Evolutionary conservation across 2,329 filamentous ascomycete species (phyloP).

Genomic region (Podosphaera leucotricha): DNA sequence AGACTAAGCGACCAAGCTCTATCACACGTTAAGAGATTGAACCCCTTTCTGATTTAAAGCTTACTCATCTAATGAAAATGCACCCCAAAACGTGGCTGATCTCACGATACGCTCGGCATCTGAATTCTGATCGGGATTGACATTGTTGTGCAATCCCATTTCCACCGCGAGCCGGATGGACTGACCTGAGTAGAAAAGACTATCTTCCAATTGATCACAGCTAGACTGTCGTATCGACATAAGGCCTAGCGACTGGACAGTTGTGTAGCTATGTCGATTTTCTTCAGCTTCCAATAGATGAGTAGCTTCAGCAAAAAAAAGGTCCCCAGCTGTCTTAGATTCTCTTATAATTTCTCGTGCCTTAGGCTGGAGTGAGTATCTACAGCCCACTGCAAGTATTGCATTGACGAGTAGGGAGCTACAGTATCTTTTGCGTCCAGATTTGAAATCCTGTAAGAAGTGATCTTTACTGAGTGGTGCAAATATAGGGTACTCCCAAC

Average conservation of each 20-base stretch:
- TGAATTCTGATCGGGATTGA: slow-evolving; percentile 10
- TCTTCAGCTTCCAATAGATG: slow-evolving; percentile 28
- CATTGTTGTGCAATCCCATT: slow-evolving; percentile 11
- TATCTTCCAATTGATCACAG: slow-evolving; percentile 46
- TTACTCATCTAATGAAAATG: slow-evolving; percentile 28
- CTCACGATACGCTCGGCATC: slow-evolving; percentile 25
- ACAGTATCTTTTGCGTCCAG: slow-evolving; percentile 8
- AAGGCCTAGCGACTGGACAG: slow-evolving; percentile 50
- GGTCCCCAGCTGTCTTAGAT: slow-evolving; percentile 41
- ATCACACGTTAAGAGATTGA: neutral
- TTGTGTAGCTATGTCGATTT: slow-evolving; percentile 40
- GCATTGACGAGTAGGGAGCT: slow-evolving; percentile 20
- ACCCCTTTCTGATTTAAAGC: slow-evolving; percentile 19
- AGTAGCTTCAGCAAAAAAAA: slow-evolving; percentile 49
- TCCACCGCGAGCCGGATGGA: slow-evolving; percentile 46
- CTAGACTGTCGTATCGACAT: slow-evolving; percentile 57
- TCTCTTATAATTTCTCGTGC: slow-evolving; percentile 36
- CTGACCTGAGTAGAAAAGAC: slow-evolving; percentile 49
- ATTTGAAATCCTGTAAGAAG: slow-evolving; percentile 11
- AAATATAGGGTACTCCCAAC: slow-evolving; percentile 56
- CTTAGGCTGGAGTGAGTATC: slow-evolving; percentile 42
- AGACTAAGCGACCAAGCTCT: slow-evolving; percentile 44
- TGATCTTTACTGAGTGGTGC: slow-evolving; percentile 35
- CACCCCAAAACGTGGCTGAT: slow-evolving; percentile 28
- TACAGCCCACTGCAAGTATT: slow-evolving; percentile 31